Percentiles rank a stretch among this genome's conserved stretches.
These are phyloP conservation scores for Tricholoma terreum DNA, from an alignment of 768 basidiomycete genomes.

Conservation along the genomic window DNA sequence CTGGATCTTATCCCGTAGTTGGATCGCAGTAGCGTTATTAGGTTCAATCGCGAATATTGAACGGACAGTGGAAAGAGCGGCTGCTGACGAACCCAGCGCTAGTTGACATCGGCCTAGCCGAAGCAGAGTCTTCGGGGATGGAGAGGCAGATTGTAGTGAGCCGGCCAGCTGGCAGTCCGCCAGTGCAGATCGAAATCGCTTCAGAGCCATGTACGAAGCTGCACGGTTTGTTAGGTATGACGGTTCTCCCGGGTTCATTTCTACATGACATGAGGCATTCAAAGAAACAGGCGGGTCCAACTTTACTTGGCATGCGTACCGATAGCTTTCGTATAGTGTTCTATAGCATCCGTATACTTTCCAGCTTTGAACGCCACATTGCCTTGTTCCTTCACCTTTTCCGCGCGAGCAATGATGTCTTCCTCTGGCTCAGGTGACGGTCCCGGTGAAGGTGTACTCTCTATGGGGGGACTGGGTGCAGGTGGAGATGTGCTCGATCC, in stretches of 20 bases:
- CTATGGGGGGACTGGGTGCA: slow-evolving; percentile 7
- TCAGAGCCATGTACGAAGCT: slow-evolving; percentile 79
- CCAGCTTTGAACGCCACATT: slow-evolving; percentile 71
- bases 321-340: slow-evolving; percentile 74
- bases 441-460: slow-evolving; percentile 10
- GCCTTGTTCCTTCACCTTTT: slow-evolving; percentile 69
- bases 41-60: slow-evolving; percentile 60
- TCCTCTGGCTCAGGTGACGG: slow-evolving; percentile 28
- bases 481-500: slow-evolving; percentile 14
- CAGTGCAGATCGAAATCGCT: slow-evolving; percentile 71
- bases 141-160: slow-evolving; percentile 55
- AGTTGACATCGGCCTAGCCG: slow-evolving; percentile 84
- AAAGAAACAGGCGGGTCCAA: not conserved
- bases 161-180: slow-evolving; percentile 77
- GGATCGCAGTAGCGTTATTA: slow-evolving; percentile 52
- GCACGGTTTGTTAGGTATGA: slow-evolving; percentile 84
- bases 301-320: slow-evolving; percentile 32
- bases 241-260: slow-evolving; percentile 62
- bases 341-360: slow-evolving; percentile 65
- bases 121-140: slow-evolving; percentile 74
- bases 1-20: slow-evolving; percentile 59
- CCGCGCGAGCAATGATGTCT: slow-evolving; percentile 47
- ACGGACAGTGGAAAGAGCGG: slow-evolving; percentile 67
- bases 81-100: slow-evolving; percentile 66
- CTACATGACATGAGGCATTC: slow-evolving; percentile 27